Conservation (phyloP, 2,329 filamentous ascomycete genomes). For the Fusarium musae region DNA sequence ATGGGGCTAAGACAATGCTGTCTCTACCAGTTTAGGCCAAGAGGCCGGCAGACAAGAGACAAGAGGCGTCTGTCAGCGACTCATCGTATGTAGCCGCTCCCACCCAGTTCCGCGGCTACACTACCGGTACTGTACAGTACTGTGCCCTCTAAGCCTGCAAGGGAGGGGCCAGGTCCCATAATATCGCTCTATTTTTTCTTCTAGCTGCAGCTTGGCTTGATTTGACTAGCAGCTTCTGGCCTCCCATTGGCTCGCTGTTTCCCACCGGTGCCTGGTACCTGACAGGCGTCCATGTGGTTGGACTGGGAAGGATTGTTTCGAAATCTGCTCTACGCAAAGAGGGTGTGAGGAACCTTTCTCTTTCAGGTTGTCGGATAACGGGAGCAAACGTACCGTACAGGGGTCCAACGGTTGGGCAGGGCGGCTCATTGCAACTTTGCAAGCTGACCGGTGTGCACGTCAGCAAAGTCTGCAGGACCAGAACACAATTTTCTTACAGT, state of each 20-base stretch:
- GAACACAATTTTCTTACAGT: constrained; percentile 11
- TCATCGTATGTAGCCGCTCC: constrained; percentile 19
- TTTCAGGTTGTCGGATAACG: constrained; percentile 9
- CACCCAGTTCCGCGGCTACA: constrained; percentile 29
- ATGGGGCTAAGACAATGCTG: constrained; percentile 1
- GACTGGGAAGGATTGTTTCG: constrained; percentile 51
- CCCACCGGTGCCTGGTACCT: constrained; percentile 55
- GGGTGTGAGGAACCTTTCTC: constrained; percentile 19
- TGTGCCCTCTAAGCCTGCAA: not conserved
- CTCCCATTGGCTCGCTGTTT: constrained; percentile 47
- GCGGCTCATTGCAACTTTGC: constrained; percentile 15
- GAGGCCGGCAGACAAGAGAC: constrained; percentile 19
- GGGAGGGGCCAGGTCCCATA: constrained; percentile 30
- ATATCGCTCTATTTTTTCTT: constrained; percentile 43
- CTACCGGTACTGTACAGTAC: not conserved
- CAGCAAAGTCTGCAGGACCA: constrained; percentile 11
- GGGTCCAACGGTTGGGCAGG: constrained; percentile 1
- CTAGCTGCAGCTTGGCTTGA: constrained; percentile 37
- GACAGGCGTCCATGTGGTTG: constrained; percentile 54
- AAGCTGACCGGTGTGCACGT: constrained; percentile 17
- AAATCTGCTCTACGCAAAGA: constrained; percentile 20
- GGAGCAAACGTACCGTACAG: constrained; percentile 7
- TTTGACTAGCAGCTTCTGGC: constrained; percentile 3
- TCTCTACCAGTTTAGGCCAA: constrained; percentile 17
- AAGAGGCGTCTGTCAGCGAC: constrained; percentile 36